Conservation (phyloP, 768 basidiomycete genomes). For the Scleroderma bovista region DNA sequence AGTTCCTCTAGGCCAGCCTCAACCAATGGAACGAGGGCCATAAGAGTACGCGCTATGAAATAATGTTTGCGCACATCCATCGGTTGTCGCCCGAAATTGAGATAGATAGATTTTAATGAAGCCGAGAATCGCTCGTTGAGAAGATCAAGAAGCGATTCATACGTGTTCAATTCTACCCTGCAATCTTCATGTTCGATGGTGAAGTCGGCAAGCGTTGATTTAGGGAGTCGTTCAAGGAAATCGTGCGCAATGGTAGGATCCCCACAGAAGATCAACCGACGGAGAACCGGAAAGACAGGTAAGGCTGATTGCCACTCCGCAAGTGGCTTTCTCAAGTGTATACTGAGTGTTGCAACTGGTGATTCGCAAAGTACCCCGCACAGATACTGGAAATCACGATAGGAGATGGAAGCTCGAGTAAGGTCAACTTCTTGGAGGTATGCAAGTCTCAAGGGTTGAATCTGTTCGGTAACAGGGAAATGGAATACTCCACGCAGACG, state of each 20-base stretch:
- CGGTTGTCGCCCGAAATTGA: not conserved
- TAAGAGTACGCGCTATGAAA: not conserved
- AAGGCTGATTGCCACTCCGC: not conserved
- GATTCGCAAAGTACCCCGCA: not conserved
- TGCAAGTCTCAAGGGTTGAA: not conserved
- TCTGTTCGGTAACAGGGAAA: not conserved
- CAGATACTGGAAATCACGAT: not conserved
- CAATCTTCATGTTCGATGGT: not conserved
- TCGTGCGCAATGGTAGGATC: not conserved
- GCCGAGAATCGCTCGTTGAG: not conserved
- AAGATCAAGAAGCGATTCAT: not conserved
- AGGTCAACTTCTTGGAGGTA: too few species aligned
- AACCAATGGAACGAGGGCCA: not conserved
- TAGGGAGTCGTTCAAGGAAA: conserved; percentile 1
- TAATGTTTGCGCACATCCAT: not conserved
- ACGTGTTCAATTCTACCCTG: not conserved
- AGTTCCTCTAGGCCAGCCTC: conserved; percentile 1
- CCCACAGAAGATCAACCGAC: conserved; percentile 1
- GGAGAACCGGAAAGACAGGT: conserved; percentile 1
- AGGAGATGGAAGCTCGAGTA: not conserved
- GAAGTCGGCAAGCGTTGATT: not conserved
- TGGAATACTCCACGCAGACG: not conserved
- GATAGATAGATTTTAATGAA: conserved; percentile 3
- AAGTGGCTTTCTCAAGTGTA: not conserved
- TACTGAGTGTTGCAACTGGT: not conserved